These are phyloP conservation scores for Phytopythium boreale DNA, from an alignment of 352 stramenopile genomes.

Conservation along the genomic window DNA sequence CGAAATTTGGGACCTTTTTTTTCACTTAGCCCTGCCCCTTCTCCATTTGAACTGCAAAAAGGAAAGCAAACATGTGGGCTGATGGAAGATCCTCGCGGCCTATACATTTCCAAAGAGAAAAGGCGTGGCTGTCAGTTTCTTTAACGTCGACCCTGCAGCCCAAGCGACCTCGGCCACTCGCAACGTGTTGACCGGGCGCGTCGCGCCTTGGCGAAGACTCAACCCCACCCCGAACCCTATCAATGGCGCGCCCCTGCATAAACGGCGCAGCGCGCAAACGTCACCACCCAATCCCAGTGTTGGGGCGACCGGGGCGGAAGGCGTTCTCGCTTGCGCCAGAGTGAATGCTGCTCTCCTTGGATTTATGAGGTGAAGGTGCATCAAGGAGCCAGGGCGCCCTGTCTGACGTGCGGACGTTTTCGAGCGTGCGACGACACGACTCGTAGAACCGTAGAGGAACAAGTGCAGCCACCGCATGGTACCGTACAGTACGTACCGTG, in stretches of 20 bases:
- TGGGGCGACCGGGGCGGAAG: not conserved
- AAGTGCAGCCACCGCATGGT: not conserved
- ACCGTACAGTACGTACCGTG: conserved; percentile 1
- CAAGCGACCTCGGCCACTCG: not conserved
- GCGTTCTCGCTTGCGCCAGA: not conserved
- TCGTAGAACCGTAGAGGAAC: conserved; percentile 2
- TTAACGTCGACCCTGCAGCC: not conserved
- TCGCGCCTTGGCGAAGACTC: not conserved
- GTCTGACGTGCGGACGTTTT: conserved; percentile 13
- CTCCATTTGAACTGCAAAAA: not conserved
- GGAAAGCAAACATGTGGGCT: not conserved
- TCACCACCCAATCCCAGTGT: not conserved
- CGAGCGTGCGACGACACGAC: conserved; percentile 6
- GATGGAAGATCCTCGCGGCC: not conserved
- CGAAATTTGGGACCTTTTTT: not conserved
- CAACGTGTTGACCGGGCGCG: not conserved
- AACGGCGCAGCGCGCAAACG: not conserved
- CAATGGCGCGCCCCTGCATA: not conserved
- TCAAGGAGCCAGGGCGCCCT: conserved; percentile 2
- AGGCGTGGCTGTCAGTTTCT: conserved; percentile 1
- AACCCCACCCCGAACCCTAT: conserved; percentile 1
- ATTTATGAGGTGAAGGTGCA: conserved; percentile 2
- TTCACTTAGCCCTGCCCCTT: not conserved
- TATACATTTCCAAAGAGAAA: not conserved
- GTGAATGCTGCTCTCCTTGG: not conserved